Conservation (phyloP, 176 grass and related monocot species). For the Carex pumila region DNA sequence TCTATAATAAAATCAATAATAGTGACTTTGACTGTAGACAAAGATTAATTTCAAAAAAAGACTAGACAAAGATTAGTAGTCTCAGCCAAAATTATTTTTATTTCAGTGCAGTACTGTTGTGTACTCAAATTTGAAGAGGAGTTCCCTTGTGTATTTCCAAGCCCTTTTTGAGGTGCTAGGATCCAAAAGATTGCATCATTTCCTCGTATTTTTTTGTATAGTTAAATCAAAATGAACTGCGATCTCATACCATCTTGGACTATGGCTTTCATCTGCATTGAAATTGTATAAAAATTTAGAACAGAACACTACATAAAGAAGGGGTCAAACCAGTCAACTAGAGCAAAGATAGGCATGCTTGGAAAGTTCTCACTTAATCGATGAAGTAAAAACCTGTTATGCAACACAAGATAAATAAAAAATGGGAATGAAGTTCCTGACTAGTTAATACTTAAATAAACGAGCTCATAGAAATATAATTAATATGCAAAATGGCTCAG, state of each 20-base stretch:
- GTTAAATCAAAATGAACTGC: background rate
- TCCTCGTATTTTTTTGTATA: background rate
- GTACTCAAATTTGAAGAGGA: background rate
- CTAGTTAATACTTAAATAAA: background rate
- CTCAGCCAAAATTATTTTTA: background rate
- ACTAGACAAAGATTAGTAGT: background rate
- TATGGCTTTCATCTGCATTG: background rate
- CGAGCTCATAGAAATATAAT: background rate
- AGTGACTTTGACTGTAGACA: background rate
- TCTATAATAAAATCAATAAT: background rate
- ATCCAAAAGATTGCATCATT: background rate
- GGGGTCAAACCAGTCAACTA: constrained; percentile 77
- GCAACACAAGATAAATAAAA: background rate
- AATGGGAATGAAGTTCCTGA: background rate
- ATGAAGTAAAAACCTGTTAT: constrained; percentile 68
- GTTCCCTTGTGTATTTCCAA: background rate
- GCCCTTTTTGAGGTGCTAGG: background rate
- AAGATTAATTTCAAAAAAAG: background rate
- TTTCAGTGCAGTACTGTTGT: background rate
- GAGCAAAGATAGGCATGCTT: constrained; percentile 64
- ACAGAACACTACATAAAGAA: constrained; percentile 17
- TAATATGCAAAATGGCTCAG: background rate
- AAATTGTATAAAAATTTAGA: background rate
- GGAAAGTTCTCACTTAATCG: constrained; percentile 62
- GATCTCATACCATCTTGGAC: background rate